Evolutionary conservation across 805 yeast species (phyloP).

Genomic region (Naumovozyma baii): DNA sequence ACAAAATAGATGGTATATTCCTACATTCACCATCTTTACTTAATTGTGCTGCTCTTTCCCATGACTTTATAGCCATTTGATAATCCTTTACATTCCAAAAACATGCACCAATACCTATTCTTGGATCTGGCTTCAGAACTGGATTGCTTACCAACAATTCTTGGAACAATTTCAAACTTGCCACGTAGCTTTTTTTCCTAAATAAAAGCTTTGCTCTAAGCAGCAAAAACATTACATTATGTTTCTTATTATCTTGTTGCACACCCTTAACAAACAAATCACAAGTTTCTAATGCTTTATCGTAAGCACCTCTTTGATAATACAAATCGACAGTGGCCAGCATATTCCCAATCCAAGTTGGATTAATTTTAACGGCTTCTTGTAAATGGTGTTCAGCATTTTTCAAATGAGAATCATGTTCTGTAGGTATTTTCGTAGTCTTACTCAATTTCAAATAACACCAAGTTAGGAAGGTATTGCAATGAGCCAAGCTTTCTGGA

Average conservation of each 20-base stretch:
- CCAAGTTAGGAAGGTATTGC: slow-evolving; percentile 68
- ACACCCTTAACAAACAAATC: slow-evolving; percentile 46
- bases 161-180: slow-evolving; percentile 76
- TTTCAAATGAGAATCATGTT: slow-evolving; percentile 27
- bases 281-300: slow-evolving; percentile 59
- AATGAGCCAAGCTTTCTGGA: slow-evolving; percentile 35
- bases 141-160: slow-evolving; percentile 72
- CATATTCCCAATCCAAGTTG: slow-evolving; percentile 39
- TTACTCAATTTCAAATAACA: slow-evolving; percentile 43
- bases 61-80: slow-evolving; percentile 65
- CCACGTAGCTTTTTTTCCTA: slow-evolving; percentile 58
- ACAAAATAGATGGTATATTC: slow-evolving; percentile 51
- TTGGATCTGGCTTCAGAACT: slow-evolving; percentile 74
- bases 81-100: slow-evolving; percentile 81
- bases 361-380: slow-evolving; percentile 39
- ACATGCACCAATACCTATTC: slow-evolving; percentile 91
- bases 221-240: slow-evolving; percentile 65
- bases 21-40: too few species aligned
- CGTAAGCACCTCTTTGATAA: slow-evolving; percentile 50
- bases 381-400: slow-evolving; percentile 39
- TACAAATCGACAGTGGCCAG: slow-evolving; percentile 62
- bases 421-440: slow-evolving; percentile 13
- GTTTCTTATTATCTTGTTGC: slow-evolving; percentile 26
- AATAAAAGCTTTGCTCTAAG: slow-evolving; percentile 79
- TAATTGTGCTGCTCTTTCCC: slow-evolving; percentile 73